phyloP scores from a whole-genome alignment of 2,329 filamentous ascomycete species.

The Magnaporthiopsis rhizophila region DNA sequence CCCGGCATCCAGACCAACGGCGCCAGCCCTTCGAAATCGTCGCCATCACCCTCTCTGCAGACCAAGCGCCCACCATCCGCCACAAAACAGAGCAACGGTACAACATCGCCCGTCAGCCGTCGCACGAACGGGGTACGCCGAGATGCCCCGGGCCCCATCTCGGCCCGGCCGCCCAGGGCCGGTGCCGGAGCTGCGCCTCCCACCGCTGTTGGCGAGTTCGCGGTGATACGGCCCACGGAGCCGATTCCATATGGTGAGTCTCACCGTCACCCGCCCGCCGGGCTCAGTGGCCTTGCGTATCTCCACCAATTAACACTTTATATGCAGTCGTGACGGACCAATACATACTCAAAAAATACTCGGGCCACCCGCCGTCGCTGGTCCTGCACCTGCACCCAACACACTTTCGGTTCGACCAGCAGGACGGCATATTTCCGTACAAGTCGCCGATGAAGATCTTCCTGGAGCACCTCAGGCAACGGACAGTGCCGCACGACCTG shows the following conservation, averaged over 20 bases:
- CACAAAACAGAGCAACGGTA: slow-evolving; percentile 41
- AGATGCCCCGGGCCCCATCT: slow-evolving; percentile 53
- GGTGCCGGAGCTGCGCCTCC: slow-evolving; percentile 43
- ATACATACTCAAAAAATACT: slow-evolving; percentile 79
- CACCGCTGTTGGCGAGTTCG: slow-evolving; percentile 38
- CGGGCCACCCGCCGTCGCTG: slow-evolving; percentile 61
- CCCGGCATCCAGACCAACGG: slow-evolving; percentile 61
- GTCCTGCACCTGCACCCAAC: slow-evolving; percentile 77
- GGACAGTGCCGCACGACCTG: slow-evolving; percentile 84
- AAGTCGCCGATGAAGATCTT: slow-evolving; percentile 82
- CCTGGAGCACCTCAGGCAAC: slow-evolving; percentile 66
- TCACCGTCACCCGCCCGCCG: not conserved
- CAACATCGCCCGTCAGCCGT: slow-evolving; percentile 26
- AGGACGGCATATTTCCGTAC: slow-evolving; percentile 87
- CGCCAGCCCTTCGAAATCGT: slow-evolving; percentile 46
- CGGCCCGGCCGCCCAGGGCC: slow-evolving; percentile 34
- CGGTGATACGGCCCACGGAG: slow-evolving; percentile 28
- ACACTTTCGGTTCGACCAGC: slow-evolving; percentile 87
- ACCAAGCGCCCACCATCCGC: slow-evolving; percentile 42
- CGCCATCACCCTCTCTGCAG: slow-evolving; percentile 50
- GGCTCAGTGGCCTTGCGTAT: not conserved
- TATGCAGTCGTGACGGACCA: slow-evolving; percentile 59
- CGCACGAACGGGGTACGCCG: slow-evolving; percentile 37
- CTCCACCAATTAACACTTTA: not conserved
- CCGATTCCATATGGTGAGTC: slow-evolving; percentile 45